Conservation (phyloP, 1,139 yeast genomes). For the Zygoascus sp. region DNA sequence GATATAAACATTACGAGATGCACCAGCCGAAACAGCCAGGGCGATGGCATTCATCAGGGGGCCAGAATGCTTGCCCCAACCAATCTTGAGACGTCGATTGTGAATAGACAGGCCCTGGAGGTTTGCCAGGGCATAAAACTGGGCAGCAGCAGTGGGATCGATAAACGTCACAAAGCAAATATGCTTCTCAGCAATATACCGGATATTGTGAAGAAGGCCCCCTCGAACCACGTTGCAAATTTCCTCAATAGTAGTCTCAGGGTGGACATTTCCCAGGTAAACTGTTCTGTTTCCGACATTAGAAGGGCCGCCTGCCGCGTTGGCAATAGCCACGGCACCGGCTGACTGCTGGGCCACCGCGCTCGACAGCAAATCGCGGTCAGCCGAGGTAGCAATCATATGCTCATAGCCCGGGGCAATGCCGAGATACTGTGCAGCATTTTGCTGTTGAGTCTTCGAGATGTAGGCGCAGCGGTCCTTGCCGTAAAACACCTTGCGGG, state of each 20-base stretch:
- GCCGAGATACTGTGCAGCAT: constrained; percentile 93
- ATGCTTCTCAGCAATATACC: constrained; percentile 69
- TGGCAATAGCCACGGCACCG: constrained; percentile 70
- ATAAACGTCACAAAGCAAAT: constrained; percentile 91
- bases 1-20: constrained; percentile 84
- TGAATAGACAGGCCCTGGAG: constrained; percentile 78
- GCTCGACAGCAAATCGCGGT: constrained; percentile 52
- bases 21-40: constrained; percentile 88
- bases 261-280: constrained; percentile 81
- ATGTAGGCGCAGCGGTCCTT: constrained; percentile 81
- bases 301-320: constrained; percentile 70
- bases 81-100: constrained; percentile 75
- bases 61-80: constrained; percentile 97
- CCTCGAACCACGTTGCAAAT: constrained; percentile 93
- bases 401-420: constrained; percentile 88
- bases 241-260: constrained; percentile 82
- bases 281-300: constrained; percentile 90
- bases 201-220: constrained; percentile 65
- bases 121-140: constrained; percentile 84
- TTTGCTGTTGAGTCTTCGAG: constrained; percentile 92
- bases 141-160: constrained; percentile 90
- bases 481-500: constrained; percentile 74
- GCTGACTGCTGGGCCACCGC: constrained; percentile 64
- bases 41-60: constrained; percentile 78
- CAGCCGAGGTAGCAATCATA: constrained; percentile 66